Conservation (phyloP, 2,329 filamentous ascomycete genomes). For the Verticillium nonalfalfae region DNA sequence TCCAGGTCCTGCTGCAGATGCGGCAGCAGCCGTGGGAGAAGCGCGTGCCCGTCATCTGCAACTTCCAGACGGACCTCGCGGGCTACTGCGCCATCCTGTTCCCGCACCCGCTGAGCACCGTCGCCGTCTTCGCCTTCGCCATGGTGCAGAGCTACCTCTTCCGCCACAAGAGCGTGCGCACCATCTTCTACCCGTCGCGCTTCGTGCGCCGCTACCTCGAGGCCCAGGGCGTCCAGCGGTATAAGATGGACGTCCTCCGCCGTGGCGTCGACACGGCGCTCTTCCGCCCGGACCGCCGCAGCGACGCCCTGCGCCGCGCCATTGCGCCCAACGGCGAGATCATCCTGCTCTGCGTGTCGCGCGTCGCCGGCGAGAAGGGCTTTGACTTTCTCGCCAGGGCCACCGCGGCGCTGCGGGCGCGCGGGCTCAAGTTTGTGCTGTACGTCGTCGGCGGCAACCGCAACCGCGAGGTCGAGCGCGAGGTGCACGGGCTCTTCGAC, state of each 20-base stretch:
- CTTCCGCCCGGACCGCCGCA: conserved; percentile 50
- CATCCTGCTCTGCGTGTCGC: conserved; percentile 60
- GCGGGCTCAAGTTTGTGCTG: conserved; percentile 54
- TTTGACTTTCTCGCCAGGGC: conserved; percentile 60
- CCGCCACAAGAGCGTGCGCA: conserved; percentile 52
- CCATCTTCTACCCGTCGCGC: conserved; percentile 62
- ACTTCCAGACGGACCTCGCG: conserved; percentile 66
- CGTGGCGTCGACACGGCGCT: conserved; percentile 59
- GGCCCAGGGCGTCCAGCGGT: conserved; percentile 43
- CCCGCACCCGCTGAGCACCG: conserved; percentile 50
- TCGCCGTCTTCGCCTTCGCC: conserved; percentile 57
- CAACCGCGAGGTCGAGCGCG: conserved; percentile 54
- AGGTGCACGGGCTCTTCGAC: conserved; percentile 55
- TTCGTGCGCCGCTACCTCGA: conserved; percentile 58
- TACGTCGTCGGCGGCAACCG: conserved; percentile 64
- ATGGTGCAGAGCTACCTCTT: conserved; percentile 63
- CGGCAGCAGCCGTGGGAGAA: conserved; percentile 48
- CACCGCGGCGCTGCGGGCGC: conserved; percentile 45
- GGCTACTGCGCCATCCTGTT: conserved; percentile 67
- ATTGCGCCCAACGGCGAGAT: conserved; percentile 58
- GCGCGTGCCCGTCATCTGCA: conserved; percentile 57
- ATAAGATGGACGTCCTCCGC: conserved; percentile 55
- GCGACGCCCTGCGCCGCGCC: conserved; percentile 40
- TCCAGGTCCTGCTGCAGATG: conserved; percentile 65
- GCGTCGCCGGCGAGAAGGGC: conserved; percentile 64